phyloP scores from a whole-genome alignment of 306 rosid species.

The Vigna nakashimae region DNA sequence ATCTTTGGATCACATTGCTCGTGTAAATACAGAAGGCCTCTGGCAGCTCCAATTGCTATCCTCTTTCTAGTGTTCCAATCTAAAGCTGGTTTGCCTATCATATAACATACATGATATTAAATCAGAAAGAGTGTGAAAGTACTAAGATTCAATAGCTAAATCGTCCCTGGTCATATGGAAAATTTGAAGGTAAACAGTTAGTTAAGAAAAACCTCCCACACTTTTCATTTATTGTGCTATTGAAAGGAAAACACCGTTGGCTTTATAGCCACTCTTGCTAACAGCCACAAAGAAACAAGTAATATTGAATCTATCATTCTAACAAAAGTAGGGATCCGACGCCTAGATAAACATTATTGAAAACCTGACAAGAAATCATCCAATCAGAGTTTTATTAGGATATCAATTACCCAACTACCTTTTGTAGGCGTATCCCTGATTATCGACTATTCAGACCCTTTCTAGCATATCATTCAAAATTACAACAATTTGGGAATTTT shows the following conservation, averaged over 20 bases:
- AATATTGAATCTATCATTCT: background rate
- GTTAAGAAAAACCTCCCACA: background rate
- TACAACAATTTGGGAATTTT: background rate
- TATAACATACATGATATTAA: conserved; percentile 29
- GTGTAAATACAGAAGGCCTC: conserved; percentile 92
- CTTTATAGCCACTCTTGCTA: background rate
- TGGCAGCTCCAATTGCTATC: conserved; percentile 95
- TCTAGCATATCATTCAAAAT: background rate
- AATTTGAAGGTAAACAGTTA: conserved; percentile 1
- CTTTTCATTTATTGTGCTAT: background rate
- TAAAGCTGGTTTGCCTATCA: conserved; percentile 84
- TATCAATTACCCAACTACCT: background rate
- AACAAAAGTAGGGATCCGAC: background rate
- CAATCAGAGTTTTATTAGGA: background rate
- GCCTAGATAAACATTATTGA: conserved; percentile 11
- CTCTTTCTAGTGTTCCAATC: conserved; percentile 97
- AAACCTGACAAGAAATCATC: background rate
- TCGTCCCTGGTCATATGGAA: background rate
- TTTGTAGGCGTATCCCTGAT: background rate
- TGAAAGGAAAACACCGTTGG: background rate
- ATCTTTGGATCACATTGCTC: conserved; percentile 99
- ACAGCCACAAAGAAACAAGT: conserved; percentile 3
- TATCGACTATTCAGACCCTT: background rate
- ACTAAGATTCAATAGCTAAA: conserved; percentile 11
- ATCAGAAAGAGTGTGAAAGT: background rate